A percentile compares a stretch with the other conserved stretches of the same genome.
Conservation (phyloP, 305 asterid genomes). For the Fraxinus velutina region DNA sequence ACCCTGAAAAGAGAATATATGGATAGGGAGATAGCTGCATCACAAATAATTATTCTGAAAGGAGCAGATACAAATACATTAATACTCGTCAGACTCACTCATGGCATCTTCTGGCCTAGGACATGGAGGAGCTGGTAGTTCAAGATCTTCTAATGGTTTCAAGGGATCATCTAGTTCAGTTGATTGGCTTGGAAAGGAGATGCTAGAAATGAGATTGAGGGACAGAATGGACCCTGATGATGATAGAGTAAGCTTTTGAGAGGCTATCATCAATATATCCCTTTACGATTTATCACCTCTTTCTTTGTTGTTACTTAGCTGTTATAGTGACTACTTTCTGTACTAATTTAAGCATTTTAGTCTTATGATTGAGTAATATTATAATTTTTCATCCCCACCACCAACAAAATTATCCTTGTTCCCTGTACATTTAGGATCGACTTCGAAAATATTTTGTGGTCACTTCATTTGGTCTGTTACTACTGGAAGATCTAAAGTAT, state of each 20-base stretch:
- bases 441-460: not conserved
- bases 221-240: slow-evolving; percentile 75
- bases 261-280: not conserved
- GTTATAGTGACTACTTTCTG: slow-evolving; percentile 2
- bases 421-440: not conserved
- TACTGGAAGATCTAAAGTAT: not conserved
- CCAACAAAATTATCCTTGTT: not conserved
- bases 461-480: not conserved
- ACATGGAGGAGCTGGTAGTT: slow-evolving; percentile 93
- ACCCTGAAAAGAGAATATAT: slow-evolving; percentile 21
- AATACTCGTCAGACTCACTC: slow-evolving; percentile 34
- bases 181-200: slow-evolving; percentile 96
- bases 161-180: slow-evolving; percentile 89
- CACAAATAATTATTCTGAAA: slow-evolving; percentile 18
- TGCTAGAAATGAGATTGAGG: slow-evolving; percentile 84
- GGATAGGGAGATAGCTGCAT: slow-evolving; percentile 31
- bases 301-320: not conserved
- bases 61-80: slow-evolving; percentile 34
- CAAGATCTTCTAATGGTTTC: slow-evolving; percentile 83
- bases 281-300: not conserved
- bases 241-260: slow-evolving; percentile 62
- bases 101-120: slow-evolving; percentile 92
- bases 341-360: slow-evolving; percentile 6
- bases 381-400: not conserved
- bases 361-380: slow-evolving; percentile 9